These are phyloP conservation scores for Leishmania turanica DNA, from an alignment of 208 protist genomes.

Conservation along the genomic window DNA sequence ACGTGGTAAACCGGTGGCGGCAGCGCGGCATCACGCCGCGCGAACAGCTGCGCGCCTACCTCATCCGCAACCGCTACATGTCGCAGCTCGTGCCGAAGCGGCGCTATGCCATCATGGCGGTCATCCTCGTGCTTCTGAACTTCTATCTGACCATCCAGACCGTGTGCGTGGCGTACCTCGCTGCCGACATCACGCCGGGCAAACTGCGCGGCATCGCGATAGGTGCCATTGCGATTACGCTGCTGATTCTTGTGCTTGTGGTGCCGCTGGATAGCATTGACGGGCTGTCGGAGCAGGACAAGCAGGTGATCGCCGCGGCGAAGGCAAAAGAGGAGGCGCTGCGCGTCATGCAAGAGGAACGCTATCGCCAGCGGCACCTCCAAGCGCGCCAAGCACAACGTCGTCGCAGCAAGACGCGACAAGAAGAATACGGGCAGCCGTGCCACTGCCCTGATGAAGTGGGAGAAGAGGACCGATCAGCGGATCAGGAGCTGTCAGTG, in stretches of 20 bases:
- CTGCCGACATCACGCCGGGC: constrained; percentile 30
- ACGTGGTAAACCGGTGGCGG: constrained; percentile 44
- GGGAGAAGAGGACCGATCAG: neutral
- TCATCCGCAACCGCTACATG: constrained; percentile 65
- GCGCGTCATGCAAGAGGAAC: constrained; percentile 9
- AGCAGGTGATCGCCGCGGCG: constrained; percentile 34
- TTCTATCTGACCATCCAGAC: constrained; percentile 59
- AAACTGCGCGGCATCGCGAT: constrained; percentile 44
- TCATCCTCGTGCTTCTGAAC: constrained; percentile 49
- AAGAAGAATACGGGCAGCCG: neutral
- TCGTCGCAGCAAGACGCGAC: too few species aligned
- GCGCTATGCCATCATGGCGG: constrained; percentile 35
- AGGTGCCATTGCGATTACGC: constrained; percentile 36
- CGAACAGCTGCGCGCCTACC: constrained; percentile 32
- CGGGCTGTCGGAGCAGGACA: constrained; percentile 37
- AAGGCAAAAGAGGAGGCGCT: constrained; percentile 26
- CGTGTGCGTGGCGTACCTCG: constrained; percentile 37
- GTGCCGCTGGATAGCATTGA: constrained; percentile 39
- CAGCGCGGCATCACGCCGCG: constrained; percentile 26
- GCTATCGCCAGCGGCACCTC: constrained; percentile 4
- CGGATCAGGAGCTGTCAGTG: too few species aligned
- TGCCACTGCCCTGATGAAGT: neutral
- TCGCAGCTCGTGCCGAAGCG: constrained; percentile 53
- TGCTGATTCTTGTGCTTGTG: constrained; percentile 30
- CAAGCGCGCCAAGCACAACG: neutral